Evolutionary conservation across 768 basidiomycete genomes (phyloP), one percentile per base, ranked within the genome.

Genomic region (Dentipellis fragilis): DNA sequence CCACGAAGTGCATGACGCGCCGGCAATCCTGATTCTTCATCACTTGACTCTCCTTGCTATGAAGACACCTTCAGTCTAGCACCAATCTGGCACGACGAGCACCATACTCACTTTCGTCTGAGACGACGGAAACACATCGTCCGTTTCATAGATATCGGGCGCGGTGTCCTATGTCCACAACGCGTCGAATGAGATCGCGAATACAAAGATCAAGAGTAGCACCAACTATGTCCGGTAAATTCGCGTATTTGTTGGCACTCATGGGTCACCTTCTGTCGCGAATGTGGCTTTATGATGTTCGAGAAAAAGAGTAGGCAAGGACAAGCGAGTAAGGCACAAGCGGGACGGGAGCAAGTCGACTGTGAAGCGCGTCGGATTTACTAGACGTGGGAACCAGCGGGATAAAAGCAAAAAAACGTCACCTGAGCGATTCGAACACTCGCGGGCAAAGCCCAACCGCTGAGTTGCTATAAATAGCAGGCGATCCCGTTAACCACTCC

Each of bases 101-200:
- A 45, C n/a, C n/a, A 54, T 16, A 70, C 79, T 56, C 66, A 85
- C 87, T 59, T 75, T 75, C 19, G 71, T 69, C 50, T 78, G 74
- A 29, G 77, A 66, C 14, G 75, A 68, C 12, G 78, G 83, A 64
- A 84, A 77, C 14, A 80, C 74, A 61, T 95, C 93, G 48, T 89
- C 87, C 0, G 93, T 95, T 67, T 95, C 93, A 65, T 95, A 95
- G 46, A 95, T 81, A 68, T 95, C 93, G 40, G 81, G 91, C 1
- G 89, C 91, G 11, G 88, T 89, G 70, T 93, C 92, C 92, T 95
- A 52, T 36, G n/a, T 39, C n/a, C 16, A 23, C 19, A 35, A 51
- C 47, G 34, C 29, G 40, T 50, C 38, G 16, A 48, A 35, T 45
- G 22, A 39, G 47, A 11, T 46, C 38, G 14, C 48, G 37, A 23